Evolutionary conservation across 495 filamentous ascomycete genomes (phyloP), one percentile per base, ranked within the genome.

Genomic region (Talaromyces stipitatus): DNA sequence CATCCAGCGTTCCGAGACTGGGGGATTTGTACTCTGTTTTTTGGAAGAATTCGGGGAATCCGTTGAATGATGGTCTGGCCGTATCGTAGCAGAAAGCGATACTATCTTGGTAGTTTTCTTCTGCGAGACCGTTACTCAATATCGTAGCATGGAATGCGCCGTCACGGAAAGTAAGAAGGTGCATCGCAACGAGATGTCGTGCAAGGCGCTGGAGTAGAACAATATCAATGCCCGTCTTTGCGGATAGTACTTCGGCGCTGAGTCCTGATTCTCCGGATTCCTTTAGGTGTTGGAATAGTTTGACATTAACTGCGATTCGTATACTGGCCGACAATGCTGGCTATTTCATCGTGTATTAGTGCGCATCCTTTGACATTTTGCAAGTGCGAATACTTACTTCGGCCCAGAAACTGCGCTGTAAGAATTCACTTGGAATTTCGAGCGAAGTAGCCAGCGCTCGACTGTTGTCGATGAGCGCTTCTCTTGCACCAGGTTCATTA

Each of bases 331-430:
- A 65, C 59, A 58, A 58, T n/a, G 72, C 71, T 22, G 70, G 72
- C 72, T 73, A 47, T 27, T n/a, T n/a, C n/a, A n/a, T n/a, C n/a
- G n/a, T n/a, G n/a, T n/a, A n/a, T n/a, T n/a, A n/a, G n/a, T n/a
- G n/a, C n/a, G n/a, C n/a, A n/a, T n/a, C n/a, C 16, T 18, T 20
- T 8, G 45, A 10, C 5, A 10, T 48, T 10, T 5, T 6, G 45
- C 7, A 7, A 48, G 23, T 5, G 45, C 8, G 23, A 16, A 9
- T 23, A 36, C 61, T 63, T 29, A 72, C 72, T 59, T 74, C 72
- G n/a, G 72, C 72, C 70, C 70, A 74, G 54, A 70, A 70, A 16
- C 62, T 73, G 26, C 71, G 69, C 56, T 69, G 68, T 4, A 73
- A 54, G 23, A 69, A 68, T 41, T 72, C 71, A 48, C 68, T 72